A percentile compares a stretch with the other conserved stretches of the same genome.
These are phyloP conservation scores for Gracilariopsis chorda DNA, from an alignment of 23 red algal genomes.

Conservation along the genomic window DNA sequence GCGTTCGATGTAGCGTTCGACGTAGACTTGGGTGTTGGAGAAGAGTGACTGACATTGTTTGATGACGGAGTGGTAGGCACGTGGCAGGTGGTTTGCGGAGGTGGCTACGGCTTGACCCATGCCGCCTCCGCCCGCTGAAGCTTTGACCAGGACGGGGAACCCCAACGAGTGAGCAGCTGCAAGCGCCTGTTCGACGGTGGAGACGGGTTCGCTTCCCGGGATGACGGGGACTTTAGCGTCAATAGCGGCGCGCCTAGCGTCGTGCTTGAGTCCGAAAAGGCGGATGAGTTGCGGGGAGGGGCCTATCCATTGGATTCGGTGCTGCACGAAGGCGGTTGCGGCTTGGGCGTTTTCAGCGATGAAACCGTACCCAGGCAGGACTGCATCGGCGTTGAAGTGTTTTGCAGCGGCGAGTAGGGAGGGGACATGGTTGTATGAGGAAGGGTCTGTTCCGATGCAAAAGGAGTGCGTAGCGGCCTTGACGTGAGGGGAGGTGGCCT, in stretches of 20 bases:
- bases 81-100: not conserved
- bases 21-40: conserved; percentile 60
- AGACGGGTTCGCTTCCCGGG: conserved; percentile 46
- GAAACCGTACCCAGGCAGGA: conserved; percentile 93
- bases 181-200: conserved; percentile 17
- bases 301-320: conserved; percentile 67
- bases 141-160: conserved; percentile 90
- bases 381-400: conserved; percentile 47
- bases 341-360: conserved; percentile 63
- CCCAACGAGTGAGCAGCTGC: conserved; percentile 21
- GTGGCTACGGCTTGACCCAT: conserved; percentile 83
- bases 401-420: conserved; percentile 64
- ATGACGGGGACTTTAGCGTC: conserved; percentile 72
- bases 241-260: conserved; percentile 54
- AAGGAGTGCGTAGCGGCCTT: not conserved
- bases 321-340: conserved; percentile 53
- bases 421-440: conserved; percentile 61
- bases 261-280: conserved; percentile 75
- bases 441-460: not conserved
- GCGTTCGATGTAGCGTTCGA: conserved; percentile 73
- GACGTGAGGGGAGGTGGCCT: conserved; percentile 61
- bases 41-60: conserved; percentile 45
- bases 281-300: conserved; percentile 60
- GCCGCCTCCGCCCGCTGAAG: conserved; percentile 89
- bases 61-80: conserved; percentile 52